These are phyloP conservation scores for Triticum urartu DNA, from an alignment of 176 grass and related monocot genomes.

Conservation along the genomic window DNA sequence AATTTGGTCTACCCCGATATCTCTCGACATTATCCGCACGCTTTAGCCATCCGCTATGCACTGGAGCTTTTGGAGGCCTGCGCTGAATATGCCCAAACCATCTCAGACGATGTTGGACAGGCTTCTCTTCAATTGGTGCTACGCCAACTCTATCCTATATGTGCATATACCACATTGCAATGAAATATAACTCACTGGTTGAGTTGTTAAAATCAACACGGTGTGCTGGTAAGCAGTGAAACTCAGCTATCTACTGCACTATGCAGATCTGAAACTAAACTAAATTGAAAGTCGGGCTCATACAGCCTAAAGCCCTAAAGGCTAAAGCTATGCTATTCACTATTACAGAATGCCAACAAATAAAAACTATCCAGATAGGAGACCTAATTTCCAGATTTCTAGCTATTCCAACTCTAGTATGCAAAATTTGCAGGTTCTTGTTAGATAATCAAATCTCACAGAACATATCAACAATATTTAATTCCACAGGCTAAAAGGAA, in stretches of 20 bases:
- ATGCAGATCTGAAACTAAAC: not conserved
- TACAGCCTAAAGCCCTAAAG: not conserved
- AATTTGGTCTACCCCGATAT: too few species aligned
- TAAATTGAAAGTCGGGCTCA: not conserved
- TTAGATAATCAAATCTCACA: not conserved
- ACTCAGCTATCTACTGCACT: not conserved
- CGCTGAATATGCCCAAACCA: too few species aligned
- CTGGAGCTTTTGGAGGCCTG: too few species aligned
- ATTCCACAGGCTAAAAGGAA: not conserved
- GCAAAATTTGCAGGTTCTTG: not conserved
- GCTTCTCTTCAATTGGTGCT: too few species aligned
- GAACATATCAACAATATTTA: not conserved
- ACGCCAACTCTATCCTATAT: not conserved
- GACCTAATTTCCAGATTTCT: not conserved
- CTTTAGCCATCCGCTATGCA: too few species aligned
- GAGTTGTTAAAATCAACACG: not conserved
- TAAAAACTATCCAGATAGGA: not conserved
- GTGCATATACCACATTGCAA: not conserved
- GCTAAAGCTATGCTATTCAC: not conserved
- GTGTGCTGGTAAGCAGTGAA: not conserved
- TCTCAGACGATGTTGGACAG: too few species aligned
- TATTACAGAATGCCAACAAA: not conserved
- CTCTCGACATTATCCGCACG: too few species aligned
- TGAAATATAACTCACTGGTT: not conserved
- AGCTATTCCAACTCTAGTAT: constrained; percentile 3